Base-by-base conservation (phyloP, 192 early-diverging fungal species). In the Dimargaris verticillata region DNA sequence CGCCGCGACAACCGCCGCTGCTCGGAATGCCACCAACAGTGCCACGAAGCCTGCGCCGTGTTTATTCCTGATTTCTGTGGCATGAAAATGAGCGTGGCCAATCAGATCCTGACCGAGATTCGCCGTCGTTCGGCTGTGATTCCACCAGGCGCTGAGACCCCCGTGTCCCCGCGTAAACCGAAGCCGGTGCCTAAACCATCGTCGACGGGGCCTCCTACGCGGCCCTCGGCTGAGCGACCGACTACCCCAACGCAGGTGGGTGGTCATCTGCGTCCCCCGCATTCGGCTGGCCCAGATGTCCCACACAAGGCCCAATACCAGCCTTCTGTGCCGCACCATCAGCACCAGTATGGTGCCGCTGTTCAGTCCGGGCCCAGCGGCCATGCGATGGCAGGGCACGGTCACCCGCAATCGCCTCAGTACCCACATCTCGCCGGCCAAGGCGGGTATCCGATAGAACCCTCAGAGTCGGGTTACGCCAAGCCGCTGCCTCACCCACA, bases 31-130 rank as follows among this genome's bases (percentile, higher is more conserved):
- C 65, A 69, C 49, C 68, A 80, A 44, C 79, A 84, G 0, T 88
- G 88, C 64, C 95, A 99, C 68, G 75, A 81, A 28, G 78, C 78
- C 22, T 99, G 95, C 72, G 77, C 81, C 57, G 78, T 83, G 55
- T 78, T 89, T 52, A 84, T 99, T 20, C 95, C 95, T 3, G 86
- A 91, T 61, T 83, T 93, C 17, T 99, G 95, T 62, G 95, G 95
- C 11, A 77, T 97, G 66, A 81, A 84, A 13, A 85, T 87, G 77
- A 82, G 81, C 52, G 75, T 88, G 76, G 89, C 95, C 7, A 87
- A 84, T 64, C 84, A 87, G 53, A 88, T 99, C 76, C 67, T 92
- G 50, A 70, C 73, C 46, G 90, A 91, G 60, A 88, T 97, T 63
- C 88, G 89, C 64, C 66, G 80, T 9, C 50, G 20, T 7, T 52